Percentiles rank a stretch among this genome's conserved stretches.
These are phyloP conservation scores for Eremochloa ophiuroides DNA, from an alignment of 176 grass and related monocot species.

Conservation along the genomic window DNA sequence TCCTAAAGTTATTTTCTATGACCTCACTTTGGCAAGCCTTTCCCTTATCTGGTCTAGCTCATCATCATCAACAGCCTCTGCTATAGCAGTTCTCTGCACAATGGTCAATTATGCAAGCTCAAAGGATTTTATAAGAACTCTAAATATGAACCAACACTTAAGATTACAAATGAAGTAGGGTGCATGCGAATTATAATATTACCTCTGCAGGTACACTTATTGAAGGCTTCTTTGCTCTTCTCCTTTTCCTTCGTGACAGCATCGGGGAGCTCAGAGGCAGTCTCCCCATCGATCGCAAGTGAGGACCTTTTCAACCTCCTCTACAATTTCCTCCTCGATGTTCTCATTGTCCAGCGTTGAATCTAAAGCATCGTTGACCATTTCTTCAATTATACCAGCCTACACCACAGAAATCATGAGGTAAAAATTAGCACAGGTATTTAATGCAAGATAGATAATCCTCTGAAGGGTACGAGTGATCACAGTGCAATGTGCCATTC, in stretches of 20 bases:
- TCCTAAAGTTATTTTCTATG: slow-evolving; percentile 26
- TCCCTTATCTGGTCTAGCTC: slow-evolving; percentile 74
- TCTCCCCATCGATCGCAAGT: slow-evolving; percentile 66
- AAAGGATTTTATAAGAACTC: not conserved
- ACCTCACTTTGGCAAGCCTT: slow-evolving; percentile 79
- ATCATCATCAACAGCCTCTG: slow-evolving; percentile 50
- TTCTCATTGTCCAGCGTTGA: slow-evolving; percentile 83
- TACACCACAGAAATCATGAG: slow-evolving; percentile 2
- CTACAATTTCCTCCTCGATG: slow-evolving; percentile 88
- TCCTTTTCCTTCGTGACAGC: slow-evolving; percentile 45
- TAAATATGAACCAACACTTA: not conserved
- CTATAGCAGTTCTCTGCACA: slow-evolving; percentile 38
- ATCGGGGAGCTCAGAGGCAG: slow-evolving; percentile 68
- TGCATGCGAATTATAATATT: not conserved
- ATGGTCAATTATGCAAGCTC: not conserved
- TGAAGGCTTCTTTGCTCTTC: slow-evolving; percentile 62
- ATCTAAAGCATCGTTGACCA: slow-evolving; percentile 86
- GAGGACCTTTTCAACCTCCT: slow-evolving; percentile 91
- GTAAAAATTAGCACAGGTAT: not conserved
- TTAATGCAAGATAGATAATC: not conserved
- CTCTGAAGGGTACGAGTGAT: not conserved
- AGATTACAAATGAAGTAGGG: not conserved
- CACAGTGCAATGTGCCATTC: not conserved
- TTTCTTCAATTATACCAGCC: slow-evolving; percentile 92
- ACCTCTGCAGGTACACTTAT: slow-evolving; percentile 19